Conservation (phyloP, 495 filamentous ascomycete species). For the Penicillium parvum region DNA sequence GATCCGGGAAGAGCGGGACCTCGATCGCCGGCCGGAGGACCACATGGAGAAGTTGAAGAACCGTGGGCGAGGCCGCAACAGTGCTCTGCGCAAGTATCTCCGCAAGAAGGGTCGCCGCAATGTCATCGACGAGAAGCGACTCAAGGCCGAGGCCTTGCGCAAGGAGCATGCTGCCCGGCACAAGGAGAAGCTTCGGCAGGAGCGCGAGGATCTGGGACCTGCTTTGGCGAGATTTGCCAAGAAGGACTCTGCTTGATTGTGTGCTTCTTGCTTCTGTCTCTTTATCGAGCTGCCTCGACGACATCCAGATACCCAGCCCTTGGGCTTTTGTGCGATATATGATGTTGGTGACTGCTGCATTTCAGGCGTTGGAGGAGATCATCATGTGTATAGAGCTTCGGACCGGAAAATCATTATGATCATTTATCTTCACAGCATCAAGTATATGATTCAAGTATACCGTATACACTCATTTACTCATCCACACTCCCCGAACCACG, state of each 20-base stretch:
- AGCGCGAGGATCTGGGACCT: constrained; percentile 62
- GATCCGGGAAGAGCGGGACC: constrained; percentile 65
- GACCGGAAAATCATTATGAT: constrained; percentile 20
- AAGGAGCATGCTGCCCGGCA: constrained; percentile 58
- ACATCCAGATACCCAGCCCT: constrained; percentile 20
- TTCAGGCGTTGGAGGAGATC: constrained; percentile 28
- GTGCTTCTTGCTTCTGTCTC: constrained; percentile 21
- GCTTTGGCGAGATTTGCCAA: constrained; percentile 69
- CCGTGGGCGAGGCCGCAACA: constrained; percentile 86
- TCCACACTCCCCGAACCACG: constrained; percentile 42
- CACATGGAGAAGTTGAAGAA: constrained; percentile 65
- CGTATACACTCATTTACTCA: constrained; percentile 25
- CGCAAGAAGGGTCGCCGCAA: constrained; percentile 87
- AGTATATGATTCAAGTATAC: no score
- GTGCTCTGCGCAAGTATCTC: constrained; percentile 76
- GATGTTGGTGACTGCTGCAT: constrained; percentile 25
- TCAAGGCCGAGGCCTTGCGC: constrained; percentile 63
- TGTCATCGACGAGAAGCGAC: constrained; percentile 81
- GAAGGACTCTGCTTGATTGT: constrained; percentile 26
- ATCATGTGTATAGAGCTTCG: constrained; percentile 20
- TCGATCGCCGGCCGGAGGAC: constrained; percentile 69
- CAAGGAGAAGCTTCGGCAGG: constrained; percentile 59
- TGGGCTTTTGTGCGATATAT: constrained; percentile 17
- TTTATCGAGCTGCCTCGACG: constrained; percentile 7
- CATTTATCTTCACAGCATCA: constrained; percentile 10